A percentile compares a stretch with the other conserved stretches of the same genome.
phyloP scores from a whole-genome alignment of 768 basidiomycete species.

The Kwoniella europaea region DNA sequence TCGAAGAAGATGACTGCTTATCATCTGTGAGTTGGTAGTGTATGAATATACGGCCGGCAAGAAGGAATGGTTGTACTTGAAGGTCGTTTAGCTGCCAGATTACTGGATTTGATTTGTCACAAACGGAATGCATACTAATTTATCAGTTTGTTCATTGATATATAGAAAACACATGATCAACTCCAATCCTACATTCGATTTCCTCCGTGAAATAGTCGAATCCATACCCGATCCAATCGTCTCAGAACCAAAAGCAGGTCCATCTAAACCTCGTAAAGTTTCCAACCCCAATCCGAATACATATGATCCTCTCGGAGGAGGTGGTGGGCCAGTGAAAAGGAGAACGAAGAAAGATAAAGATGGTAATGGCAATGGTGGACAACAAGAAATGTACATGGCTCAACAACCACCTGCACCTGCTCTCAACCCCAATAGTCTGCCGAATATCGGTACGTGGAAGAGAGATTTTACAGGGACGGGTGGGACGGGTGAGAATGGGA shows the following conservation, averaged over 20 bases:
- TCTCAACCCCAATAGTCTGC: constrained; percentile 22
- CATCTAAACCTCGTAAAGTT: constrained; percentile 23
- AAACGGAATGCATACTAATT: neutral
- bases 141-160: neutral
- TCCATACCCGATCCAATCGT: constrained; percentile 83
- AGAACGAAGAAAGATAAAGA: constrained; percentile 29
- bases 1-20: constrained; percentile 89
- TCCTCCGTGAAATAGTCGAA: constrained; percentile 88
- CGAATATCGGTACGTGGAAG: constrained; percentile 43
- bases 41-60: no score
- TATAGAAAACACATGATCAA: constrained; percentile 89
- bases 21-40: constrained; percentile 73
- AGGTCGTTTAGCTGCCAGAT: no score
- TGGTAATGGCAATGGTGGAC: constrained; percentile 5
- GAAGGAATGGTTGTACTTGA: no score
- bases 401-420: neutral
- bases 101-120: neutral
- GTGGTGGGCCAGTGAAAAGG: constrained; percentile 19
- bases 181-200: constrained; percentile 85
- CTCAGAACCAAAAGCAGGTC: constrained; percentile 62
- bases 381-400: neutral
- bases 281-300: constrained; percentile 17
- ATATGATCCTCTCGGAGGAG: constrained; percentile 20
- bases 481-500: constrained; percentile 58
- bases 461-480: constrained; percentile 51